Conservation (phyloP, 1,139 yeast genomes). For the Debaryomycetaceae sp. region DNA sequence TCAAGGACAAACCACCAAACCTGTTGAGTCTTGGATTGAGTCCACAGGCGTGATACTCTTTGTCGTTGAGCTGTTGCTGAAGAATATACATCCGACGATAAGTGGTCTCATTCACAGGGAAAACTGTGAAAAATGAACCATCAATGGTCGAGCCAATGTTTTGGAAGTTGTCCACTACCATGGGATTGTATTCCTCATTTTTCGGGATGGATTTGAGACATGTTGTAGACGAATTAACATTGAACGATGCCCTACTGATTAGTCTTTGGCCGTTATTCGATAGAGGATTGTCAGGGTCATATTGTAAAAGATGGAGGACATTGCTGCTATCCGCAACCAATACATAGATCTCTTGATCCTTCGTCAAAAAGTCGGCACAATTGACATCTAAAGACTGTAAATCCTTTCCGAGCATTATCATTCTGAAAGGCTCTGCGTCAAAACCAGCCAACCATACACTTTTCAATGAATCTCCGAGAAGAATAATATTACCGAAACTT, state of each 20-base stretch:
- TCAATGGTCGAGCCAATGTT: slow-evolving; percentile 70
- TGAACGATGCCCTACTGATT: slow-evolving; percentile 68
- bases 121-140: slow-evolving; percentile 73
- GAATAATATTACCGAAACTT: slow-evolving; percentile 72
- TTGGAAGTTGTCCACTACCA: slow-evolving; percentile 39
- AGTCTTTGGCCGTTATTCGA: slow-evolving; percentile 79
- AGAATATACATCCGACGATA: slow-evolving; percentile 81
- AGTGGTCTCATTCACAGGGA: slow-evolving; percentile 69
- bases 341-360: slow-evolving; percentile 65
- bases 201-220: slow-evolving; percentile 56
- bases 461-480: slow-evolving; percentile 78
- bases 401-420: slow-evolving; percentile 78
- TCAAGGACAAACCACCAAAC: slow-evolving; percentile 43
- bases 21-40: slow-evolving; percentile 76
- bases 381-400: slow-evolving; percentile 57
- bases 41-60: slow-evolving; percentile 70
- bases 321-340: slow-evolving; percentile 69
- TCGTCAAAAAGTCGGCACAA: slow-evolving; percentile 69
- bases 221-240: slow-evolving; percentile 59
- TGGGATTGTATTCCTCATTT: slow-evolving; percentile 22
- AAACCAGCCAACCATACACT: slow-evolving; percentile 85
- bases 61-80: slow-evolving; percentile 83
- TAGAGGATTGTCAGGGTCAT: slow-evolving; percentile 88
- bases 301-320: slow-evolving; percentile 72
- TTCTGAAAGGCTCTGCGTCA: slow-evolving; percentile 91